phyloP scores from a whole-genome alignment of 306 rosid species.

The Rosa rugosa region DNA sequence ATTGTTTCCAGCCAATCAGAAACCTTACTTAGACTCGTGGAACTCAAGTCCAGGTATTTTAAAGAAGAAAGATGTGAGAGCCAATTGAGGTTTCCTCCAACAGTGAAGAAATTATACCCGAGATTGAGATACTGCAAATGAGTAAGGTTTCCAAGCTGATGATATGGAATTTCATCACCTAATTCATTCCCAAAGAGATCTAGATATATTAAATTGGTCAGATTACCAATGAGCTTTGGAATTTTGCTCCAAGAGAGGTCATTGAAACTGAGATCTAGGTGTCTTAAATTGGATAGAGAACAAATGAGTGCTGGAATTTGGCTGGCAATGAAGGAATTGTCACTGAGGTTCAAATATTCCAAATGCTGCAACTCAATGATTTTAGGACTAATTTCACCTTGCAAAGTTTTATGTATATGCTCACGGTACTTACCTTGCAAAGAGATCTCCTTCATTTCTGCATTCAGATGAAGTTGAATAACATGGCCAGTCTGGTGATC shows the following conservation, averaged over 20 bases:
- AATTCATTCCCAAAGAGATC: too few species aligned
- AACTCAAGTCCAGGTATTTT: background rate
- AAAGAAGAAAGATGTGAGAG: background rate
- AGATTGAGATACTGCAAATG: background rate
- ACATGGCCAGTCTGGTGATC: background rate
- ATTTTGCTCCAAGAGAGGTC: background rate
- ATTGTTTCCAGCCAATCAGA: background rate
- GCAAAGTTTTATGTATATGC: too few species aligned
- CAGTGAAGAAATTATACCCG: accelerated
- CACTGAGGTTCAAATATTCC: background rate
- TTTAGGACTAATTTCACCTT: background rate
- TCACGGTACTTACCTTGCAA: too few species aligned
- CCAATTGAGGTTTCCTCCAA: background rate
- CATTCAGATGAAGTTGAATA: background rate
- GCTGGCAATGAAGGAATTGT: too few species aligned
- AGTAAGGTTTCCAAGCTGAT: background rate
- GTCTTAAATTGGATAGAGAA: background rate
- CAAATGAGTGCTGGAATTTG: background rate
- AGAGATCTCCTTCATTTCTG: accelerated
- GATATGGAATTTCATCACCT: background rate
- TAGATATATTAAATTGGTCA: background rate
- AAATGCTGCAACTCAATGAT: background rate
- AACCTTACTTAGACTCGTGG: background rate
- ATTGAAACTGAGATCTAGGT: background rate
- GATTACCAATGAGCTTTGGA: background rate